Evolutionary conservation across 2,329 filamentous ascomycete species (phyloP).

Genomic region (Truncatella angustata): DNA sequence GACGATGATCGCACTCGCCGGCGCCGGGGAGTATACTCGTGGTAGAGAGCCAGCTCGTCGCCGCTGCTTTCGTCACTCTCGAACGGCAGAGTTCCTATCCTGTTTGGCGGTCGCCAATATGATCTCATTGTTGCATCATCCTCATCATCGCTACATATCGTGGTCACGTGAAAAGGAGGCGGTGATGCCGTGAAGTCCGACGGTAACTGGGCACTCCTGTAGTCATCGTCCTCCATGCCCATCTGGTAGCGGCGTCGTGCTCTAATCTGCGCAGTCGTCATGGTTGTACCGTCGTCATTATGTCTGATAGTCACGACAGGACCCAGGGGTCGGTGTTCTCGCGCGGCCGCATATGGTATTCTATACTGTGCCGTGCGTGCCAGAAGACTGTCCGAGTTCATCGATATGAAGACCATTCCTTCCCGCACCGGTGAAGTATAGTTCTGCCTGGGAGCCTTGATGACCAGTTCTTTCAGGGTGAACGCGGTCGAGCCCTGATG

Average conservation of each 20-base stretch:
- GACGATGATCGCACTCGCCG: constrained; percentile 18
- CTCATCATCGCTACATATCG: constrained; percentile 61
- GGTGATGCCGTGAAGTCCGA: constrained; percentile 49
- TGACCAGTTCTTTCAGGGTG: constrained; percentile 78
- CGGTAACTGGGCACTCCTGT: constrained; percentile 54
- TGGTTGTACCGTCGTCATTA: constrained; percentile 49
- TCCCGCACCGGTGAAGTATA: constrained; percentile 90
- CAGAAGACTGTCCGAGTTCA: constrained; percentile 76
- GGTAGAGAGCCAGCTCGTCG: constrained; percentile 30
- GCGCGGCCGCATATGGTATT: constrained; percentile 57
- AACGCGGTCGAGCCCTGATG: constrained; percentile 82
- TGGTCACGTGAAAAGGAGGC: constrained; percentile 54
- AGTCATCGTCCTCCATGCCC: constrained; percentile 32
- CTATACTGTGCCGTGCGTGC: constrained; percentile 72
- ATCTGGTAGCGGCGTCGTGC: constrained; percentile 45
- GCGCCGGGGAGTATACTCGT: constrained; percentile 26
- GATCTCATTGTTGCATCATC: constrained; percentile 33
- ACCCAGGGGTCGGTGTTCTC: constrained; percentile 24
- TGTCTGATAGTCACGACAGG: constrained; percentile 52
- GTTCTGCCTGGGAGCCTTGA: constrained; percentile 77
- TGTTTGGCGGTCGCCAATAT: constrained; percentile 44
- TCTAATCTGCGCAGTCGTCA: constrained; percentile 41
- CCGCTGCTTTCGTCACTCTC: constrained; percentile 47
- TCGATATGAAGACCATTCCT: constrained; percentile 88
- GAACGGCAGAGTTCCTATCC: constrained; percentile 54